phyloP scores from a whole-genome alignment of 345 rosid species.

The Pseudoturritis turrita region DNA sequence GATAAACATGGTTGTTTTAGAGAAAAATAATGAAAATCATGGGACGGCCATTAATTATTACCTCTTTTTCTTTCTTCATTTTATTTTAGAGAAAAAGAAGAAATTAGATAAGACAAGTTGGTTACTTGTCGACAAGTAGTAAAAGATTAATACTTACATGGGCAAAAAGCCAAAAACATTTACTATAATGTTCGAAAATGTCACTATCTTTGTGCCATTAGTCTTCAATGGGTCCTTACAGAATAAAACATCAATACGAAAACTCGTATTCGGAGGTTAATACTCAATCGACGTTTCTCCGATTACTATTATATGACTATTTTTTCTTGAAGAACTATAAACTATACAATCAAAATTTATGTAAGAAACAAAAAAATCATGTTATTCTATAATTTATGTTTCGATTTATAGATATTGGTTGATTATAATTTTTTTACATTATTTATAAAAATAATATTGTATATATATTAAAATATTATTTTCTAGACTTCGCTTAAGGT shows the following conservation, averaged over 20 bases:
- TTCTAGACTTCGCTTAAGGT: too few relatives aligned
- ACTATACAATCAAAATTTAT: too few relatives aligned
- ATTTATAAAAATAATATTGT: too few relatives aligned
- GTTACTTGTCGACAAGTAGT: not conserved
- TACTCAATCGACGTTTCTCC: not conserved
- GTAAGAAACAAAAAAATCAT: too few relatives aligned
- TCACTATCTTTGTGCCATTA: not conserved
- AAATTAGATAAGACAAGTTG: not conserved
- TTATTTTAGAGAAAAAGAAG: not conserved
- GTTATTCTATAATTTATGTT: too few relatives aligned
- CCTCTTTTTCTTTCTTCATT: constrained; percentile 1
- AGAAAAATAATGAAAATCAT: not conserved
- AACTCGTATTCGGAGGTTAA: not conserved
- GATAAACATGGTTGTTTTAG: not conserved
- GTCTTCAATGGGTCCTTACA: not conserved
- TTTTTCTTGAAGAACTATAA: too few relatives aligned
- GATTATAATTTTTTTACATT: too few relatives aligned
- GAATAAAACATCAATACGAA: not conserved
- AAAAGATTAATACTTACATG: not conserved
- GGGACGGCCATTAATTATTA: not conserved
- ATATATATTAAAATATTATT: too few relatives aligned
- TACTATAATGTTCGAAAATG: not conserved
- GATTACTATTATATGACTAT: too few relatives aligned
- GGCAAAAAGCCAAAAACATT: not conserved
- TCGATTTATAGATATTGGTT: too few relatives aligned